Conservation (phyloP, 768 basidiomycete species). For the Phanerodontia chrysosporium region DNA sequence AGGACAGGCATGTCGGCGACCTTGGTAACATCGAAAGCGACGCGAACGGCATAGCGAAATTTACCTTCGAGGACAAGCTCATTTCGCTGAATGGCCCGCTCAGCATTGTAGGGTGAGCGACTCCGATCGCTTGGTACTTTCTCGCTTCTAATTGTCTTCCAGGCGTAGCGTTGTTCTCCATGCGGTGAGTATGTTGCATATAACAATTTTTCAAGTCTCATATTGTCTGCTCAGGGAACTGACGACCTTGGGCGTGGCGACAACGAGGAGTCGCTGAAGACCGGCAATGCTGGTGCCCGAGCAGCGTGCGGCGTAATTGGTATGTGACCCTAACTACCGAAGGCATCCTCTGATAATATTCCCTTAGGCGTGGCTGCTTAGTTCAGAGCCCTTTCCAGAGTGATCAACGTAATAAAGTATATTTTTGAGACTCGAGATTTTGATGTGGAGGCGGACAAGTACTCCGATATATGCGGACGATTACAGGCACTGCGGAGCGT, state of each 20-base stretch:
- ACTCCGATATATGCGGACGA: too few species aligned
- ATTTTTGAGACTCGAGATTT: too few species aligned
- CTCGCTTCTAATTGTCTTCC: too few species aligned
- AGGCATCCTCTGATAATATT: not conserved
- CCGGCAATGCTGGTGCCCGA: conserved; percentile 73
- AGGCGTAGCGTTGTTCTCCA: conserved; percentile 77
- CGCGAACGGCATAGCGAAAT: conserved; percentile 47
- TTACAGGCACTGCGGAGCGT: too few species aligned
- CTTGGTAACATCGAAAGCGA: conserved; percentile 72
- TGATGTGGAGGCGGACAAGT: too few species aligned
- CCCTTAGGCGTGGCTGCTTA: too few species aligned
- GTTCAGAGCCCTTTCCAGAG: too few species aligned
- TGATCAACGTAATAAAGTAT: too few species aligned
- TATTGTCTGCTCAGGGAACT: conserved; percentile 45
- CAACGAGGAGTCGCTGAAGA: conserved; percentile 66
- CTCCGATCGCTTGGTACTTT: not conserved
- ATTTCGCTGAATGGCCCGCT: conserved; percentile 65
- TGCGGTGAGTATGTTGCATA: conserved; percentile 37
- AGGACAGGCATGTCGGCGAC: conserved; percentile 67
- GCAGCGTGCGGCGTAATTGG: conserved; percentile 84
- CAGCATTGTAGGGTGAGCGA: conserved; percentile 65
- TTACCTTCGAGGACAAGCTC: conserved; percentile 54
- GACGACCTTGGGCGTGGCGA: conserved; percentile 77
- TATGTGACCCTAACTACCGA: conserved; percentile 18
- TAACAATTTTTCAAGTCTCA: not conserved